Evolutionary conservation across 768 basidiomycete genomes (phyloP).

Genomic region (Tricholoma saponaceum): DNA sequence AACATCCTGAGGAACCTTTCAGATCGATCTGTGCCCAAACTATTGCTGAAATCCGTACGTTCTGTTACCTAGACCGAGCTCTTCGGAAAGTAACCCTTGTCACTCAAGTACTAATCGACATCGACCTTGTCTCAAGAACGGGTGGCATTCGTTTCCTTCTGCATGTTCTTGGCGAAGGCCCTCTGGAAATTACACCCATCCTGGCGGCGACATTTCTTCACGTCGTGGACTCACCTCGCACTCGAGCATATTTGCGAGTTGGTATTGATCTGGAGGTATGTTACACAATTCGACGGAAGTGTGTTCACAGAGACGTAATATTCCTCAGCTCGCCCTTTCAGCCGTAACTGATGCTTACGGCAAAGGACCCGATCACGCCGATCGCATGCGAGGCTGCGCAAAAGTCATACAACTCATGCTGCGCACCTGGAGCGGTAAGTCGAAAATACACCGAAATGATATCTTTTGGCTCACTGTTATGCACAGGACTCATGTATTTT

Average conservation of each 20-base stretch:
- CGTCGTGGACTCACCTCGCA: conserved; percentile 81
- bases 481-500: conserved; percentile 81
- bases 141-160: conserved; percentile 86
- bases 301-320: neutral
- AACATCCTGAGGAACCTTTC: conserved; percentile 89
- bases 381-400: conserved; percentile 74
- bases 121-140: conserved; percentile 73
- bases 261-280: conserved; percentile 88
- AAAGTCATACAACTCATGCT: conserved; percentile 81
- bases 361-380: conserved; percentile 72
- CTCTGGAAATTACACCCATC: conserved; percentile 73
- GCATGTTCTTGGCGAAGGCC: conserved; percentile 87
- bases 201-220: conserved; percentile 79
- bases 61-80: neutral
- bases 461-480: neutral
- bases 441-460: neutral
- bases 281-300: neutral
- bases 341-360: conserved; percentile 93
- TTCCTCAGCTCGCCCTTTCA: conserved; percentile 69
- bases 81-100: neutral
- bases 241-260: conserved; percentile 69
- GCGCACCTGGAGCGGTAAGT: conserved; percentile 89
- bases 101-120: conserved; percentile 76
- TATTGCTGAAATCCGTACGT: conserved; percentile 83
- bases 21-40: conserved; percentile 80